A percentile compares a stretch with the other conserved stretches of the same genome.
These are phyloP conservation scores for Amanita rubescens DNA, from an alignment of 768 basidiomycete species.

Conservation along the genomic window DNA sequence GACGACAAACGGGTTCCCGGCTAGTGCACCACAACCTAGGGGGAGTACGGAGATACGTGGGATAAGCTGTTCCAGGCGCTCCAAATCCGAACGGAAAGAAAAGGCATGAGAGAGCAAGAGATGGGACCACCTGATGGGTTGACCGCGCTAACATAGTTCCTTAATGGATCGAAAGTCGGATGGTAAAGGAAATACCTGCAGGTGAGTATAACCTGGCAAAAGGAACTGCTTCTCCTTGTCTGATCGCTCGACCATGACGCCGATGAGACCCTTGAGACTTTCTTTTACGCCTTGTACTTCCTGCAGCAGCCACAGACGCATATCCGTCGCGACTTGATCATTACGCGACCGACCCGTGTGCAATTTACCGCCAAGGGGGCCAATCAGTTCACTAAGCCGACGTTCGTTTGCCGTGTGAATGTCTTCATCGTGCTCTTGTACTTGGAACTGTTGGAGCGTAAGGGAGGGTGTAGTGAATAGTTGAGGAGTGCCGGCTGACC, in stretches of 20 bases:
- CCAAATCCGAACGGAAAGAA: slow-evolving; percentile 85
- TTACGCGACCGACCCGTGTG: slow-evolving; percentile 97
- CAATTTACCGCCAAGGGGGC: slow-evolving; percentile 87
- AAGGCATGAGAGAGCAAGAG: slow-evolving; percentile 92
- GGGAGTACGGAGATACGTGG: slow-evolving; percentile 92
- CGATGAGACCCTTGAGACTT: slow-evolving; percentile 69
- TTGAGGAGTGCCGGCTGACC: slow-evolving; percentile 34
- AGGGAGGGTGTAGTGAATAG: neutral
- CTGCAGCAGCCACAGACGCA: slow-evolving; percentile 91
- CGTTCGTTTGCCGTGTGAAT: slow-evolving; percentile 99
- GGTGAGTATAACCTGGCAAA: slow-evolving; percentile 95
- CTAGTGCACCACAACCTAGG: slow-evolving; percentile 89
- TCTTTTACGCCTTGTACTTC: slow-evolving; percentile 62
- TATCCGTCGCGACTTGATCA: slow-evolving; percentile 97
- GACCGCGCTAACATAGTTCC: slow-evolving; percentile 62
- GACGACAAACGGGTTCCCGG: slow-evolving; percentile 92
- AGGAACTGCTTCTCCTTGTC: slow-evolving; percentile 89
- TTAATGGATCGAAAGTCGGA: neutral
- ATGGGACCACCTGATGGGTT: slow-evolving; percentile 99
- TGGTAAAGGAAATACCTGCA: slow-evolving; percentile 58
- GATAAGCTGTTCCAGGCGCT: slow-evolving; percentile 73
- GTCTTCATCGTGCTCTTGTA: slow-evolving; percentile 89
- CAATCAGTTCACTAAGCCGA: slow-evolving; percentile 87
- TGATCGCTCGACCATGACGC: slow-evolving; percentile 86
- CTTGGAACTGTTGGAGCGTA: slow-evolving; percentile 48